Base-by-base conservation (phyloP, 1,139 yeast species). In the Magnusiomyces clavatus region DNA sequence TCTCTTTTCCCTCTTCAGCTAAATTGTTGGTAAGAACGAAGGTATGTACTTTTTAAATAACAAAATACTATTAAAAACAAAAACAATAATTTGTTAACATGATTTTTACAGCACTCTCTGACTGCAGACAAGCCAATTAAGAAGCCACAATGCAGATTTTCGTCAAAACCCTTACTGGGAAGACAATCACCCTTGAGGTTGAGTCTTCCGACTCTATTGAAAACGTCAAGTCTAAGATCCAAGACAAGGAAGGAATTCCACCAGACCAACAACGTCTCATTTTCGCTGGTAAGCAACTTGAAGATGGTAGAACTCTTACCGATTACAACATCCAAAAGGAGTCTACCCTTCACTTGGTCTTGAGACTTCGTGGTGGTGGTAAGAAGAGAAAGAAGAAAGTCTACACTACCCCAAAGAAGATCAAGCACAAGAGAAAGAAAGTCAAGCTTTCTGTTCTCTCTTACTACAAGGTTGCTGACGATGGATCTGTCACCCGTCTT, bases 311-410 rank as follows among this genome's bases (percentile, higher is more conserved):
- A 83, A 90, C 97, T 66, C 82, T 92, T 70, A 85, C 96, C 68
- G 98, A 92, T 83, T 92, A 92, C 96, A 90, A 90, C 94, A 92
- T 92, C 81, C 97, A 90, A 82, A 90, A 92, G 88, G 98, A 92
- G 82, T 90, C 97, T 64, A 92, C 97, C 66, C 77, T 92, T 65
- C 97, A 92, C 80, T 84, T 92, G 77, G 97, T 92, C 72, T 81
- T 92, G 64, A 89, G 97, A 83, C 87, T 92, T 77, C 87, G 97
- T 83, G 97, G 97, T 86, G 96, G 96, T 82, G 97, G 97, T 86
- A 92, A 92, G 86, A 92, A 92, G 89, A 90, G 95, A 87, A 88
- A 87, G 89, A 89, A 89, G 90, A 94, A 94, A 96, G 97, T 89
- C 75, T 94, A 92, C 92, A 90, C 97, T 82, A 92, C 98, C 75